Evolutionary conservation across 495 filamentous ascomycete species (phyloP), one percentile per base, ranked within the genome.

Genomic region (Podospora bellae-mahoneyi): DNA sequence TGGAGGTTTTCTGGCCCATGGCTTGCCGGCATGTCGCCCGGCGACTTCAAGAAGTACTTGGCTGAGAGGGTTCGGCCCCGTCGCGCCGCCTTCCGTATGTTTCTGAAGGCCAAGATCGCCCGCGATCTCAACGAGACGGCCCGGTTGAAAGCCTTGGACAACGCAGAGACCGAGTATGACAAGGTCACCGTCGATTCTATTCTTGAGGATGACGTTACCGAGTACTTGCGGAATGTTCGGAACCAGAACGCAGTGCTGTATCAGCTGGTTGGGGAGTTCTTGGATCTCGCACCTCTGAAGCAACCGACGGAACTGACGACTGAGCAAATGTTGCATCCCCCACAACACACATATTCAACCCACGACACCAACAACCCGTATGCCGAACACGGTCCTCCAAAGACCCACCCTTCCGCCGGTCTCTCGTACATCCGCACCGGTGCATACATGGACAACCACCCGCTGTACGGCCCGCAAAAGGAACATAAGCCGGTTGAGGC

Each of bases 401-500:
- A 85, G 64, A 98, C 94, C 9, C 95, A 99, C 78, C 95, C 96
- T 1, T 95, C 93, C 2, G 96, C 89, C 2, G 95, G 95, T 68
- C 80, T 98, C 19, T 90, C 91, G 53, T 97, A 98, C 79, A 82
- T 90, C 32, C 88, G 93, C 65, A 90, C 91, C 18, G 78, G 84
- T 44, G 83, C 88, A 26, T 84, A 89, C 74, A 76, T 91, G 57
- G 82, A 87, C 62, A 96, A 97, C 76, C 93, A 97, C 74, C 90
- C 95, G 0, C 67, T 87, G n/a, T 88, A 89, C 72, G 95, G 95
- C 3, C 94, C 93, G 7, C 91, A 92, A 74, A 79, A 80, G 16
- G 71, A 80, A 48, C 84, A 85, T 67, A 71, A 87, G 9, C 86
- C 92, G 0, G 83, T 95, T 3, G 78, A 86, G 74, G 90, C 90